A percentile compares a stretch with the other conserved stretches of the same genome.
These are phyloP conservation scores for Colletotrichum theobromicola DNA, from an alignment of 2,329 filamentous ascomycete species.

Conservation along the genomic window DNA sequence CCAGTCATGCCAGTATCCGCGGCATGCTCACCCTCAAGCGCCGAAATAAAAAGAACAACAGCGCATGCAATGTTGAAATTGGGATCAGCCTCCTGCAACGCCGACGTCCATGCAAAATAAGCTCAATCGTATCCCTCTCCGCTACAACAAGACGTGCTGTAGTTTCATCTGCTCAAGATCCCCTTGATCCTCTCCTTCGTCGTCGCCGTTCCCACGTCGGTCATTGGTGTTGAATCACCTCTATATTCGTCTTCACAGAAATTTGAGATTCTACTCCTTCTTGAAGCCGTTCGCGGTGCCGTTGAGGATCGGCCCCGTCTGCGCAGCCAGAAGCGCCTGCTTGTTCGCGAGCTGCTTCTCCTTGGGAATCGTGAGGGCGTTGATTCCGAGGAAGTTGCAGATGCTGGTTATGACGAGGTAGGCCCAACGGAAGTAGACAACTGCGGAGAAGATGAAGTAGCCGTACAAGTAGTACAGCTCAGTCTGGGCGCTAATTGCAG, in stretches of 20 bases:
- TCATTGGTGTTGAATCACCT: background rate
- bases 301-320: conserved; percentile 26
- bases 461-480: conserved; percentile 84
- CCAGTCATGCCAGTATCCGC: background rate
- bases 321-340: conserved; percentile 43
- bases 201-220: background rate
- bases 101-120: conserved; percentile 21
- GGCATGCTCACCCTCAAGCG: conserved; percentile 8
- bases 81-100: conserved; percentile 21
- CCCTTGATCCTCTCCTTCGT: background rate
- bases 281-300: conserved; percentile 32
- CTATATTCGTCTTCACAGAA: background rate
- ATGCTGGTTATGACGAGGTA: conserved; percentile 89
- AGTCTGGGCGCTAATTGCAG: conserved; percentile 64
- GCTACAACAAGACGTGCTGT: background rate
- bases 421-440: conserved; percentile 95
- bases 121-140: background rate
- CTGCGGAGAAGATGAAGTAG: conserved; percentile 81
- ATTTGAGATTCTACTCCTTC: conserved; percentile 22
- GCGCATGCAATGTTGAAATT: conserved; percentile 22
- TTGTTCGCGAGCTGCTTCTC: conserved; percentile 64
- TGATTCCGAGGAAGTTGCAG: conserved; percentile 91
- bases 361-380: conserved; percentile 83
- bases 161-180: background rate
- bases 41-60: background rate